Conservation (phyloP, 768 basidiomycete genomes). For the Boletus subparvulus region DNA sequence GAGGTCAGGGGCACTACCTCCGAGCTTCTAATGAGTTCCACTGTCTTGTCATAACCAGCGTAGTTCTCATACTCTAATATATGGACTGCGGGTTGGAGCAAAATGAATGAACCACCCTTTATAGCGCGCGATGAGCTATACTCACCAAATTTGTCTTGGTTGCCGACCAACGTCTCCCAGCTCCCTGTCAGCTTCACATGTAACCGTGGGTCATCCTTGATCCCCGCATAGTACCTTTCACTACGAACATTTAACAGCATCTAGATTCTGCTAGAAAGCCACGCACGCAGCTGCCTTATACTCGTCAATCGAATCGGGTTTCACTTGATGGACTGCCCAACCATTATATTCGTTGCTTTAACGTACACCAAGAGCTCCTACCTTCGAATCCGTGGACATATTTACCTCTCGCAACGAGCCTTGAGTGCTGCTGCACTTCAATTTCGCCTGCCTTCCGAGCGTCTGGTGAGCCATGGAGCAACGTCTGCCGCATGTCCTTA, state of each 20-base stretch:
- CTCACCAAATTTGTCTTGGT: constrained; percentile 81
- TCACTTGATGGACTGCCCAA: constrained; percentile 75
- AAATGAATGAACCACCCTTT: background rate
- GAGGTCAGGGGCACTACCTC: constrained; percentile 46
- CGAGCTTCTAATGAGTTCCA: constrained; percentile 58
- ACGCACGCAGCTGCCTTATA: constrained; percentile 89
- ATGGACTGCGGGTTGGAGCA: constrained; percentile 39
- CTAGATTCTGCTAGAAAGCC: background rate
- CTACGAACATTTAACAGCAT: constrained; percentile 38
- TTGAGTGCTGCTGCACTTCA: constrained; percentile 79
- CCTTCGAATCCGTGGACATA: constrained; percentile 90
- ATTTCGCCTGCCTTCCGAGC: constrained; percentile 82
- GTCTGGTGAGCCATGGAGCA: constrained; percentile 92
- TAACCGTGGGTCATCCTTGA: constrained; percentile 70
- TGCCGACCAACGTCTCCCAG: constrained; percentile 90
- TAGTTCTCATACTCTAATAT: constrained; percentile 96
- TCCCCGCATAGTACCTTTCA: constrained; percentile 78
- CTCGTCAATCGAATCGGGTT: constrained; percentile 73
- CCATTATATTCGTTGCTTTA: constrained; percentile 1
- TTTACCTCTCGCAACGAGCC: constrained; percentile 89
- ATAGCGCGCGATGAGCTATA: constrained; percentile 30
- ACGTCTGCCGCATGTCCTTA: constrained; percentile 49
- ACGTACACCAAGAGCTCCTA: constrained; percentile 29
- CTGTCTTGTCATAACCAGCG: constrained; percentile 80
- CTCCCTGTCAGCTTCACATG: constrained; percentile 89